Percentiles rank a stretch among this genome's conserved stretches.
Evolutionary conservation across 768 basidiomycete species (phyloP).

Genomic region (Naematelia aurantialba): DNA sequence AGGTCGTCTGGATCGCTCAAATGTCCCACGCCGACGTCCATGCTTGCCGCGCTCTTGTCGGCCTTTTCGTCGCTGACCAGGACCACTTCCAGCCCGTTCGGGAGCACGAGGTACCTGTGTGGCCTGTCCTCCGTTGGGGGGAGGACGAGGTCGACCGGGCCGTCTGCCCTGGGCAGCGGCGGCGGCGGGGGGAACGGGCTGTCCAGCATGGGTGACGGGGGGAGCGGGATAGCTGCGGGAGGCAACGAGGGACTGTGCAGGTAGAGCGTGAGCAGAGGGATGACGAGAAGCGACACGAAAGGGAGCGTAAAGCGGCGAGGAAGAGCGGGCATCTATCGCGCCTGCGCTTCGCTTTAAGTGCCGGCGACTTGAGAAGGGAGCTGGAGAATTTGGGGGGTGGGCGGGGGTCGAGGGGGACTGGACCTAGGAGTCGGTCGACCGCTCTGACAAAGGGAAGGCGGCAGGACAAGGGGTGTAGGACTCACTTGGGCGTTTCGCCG

Average conservation of each 20-base stretch:
- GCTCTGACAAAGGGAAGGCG: too few relatives aligned
- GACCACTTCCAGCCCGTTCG: constrained; percentile 82
- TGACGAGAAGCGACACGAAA: not conserved
- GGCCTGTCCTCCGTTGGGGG: constrained; percentile 47
- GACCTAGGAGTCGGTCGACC: too few relatives aligned
- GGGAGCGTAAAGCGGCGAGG: not conserved
- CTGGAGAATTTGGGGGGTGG: too few relatives aligned
- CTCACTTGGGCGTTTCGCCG: not conserved
- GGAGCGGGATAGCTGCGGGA: not conserved
- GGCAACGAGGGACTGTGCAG: not conserved
- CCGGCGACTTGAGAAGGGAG: not conserved
- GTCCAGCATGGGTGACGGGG: constrained; percentile 6
- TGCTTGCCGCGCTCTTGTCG: constrained; percentile 90
- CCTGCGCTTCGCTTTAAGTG: not conserved
- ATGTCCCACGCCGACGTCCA: constrained; percentile 93
- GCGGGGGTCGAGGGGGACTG: too few relatives aligned
- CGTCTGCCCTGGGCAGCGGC: constrained; percentile 30
- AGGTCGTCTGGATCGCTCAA: constrained; percentile 73
- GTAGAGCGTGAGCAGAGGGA: constrained; percentile 5
- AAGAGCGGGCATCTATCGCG: not conserved
- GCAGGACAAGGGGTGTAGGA: too few relatives aligned
- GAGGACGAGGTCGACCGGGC: constrained; percentile 37
- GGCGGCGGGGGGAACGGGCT: constrained; percentile 36
- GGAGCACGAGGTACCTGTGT: constrained; percentile 66
- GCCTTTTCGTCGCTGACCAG: constrained; percentile 77